phyloP scores from a whole-genome alignment of 139 green algal genomes.

The Coelastrella sp. region DNA sequence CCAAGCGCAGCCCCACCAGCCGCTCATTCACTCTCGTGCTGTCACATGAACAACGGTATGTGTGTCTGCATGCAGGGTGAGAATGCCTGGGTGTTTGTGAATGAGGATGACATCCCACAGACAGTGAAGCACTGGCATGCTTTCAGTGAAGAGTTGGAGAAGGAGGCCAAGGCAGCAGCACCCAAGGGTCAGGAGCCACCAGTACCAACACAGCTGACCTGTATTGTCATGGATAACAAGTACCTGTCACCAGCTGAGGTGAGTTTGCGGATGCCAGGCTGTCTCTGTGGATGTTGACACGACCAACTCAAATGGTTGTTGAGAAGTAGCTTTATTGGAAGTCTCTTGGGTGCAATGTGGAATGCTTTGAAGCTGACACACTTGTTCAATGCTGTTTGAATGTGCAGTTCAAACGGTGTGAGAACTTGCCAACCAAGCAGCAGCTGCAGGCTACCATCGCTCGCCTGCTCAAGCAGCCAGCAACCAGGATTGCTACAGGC shows the following conservation, averaged over 20 bases:
- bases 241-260: constrained; percentile 63
- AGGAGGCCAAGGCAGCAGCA: constrained; percentile 64
- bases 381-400: no score
- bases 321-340: no score
- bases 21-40: no score
- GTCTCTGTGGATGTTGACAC: no score
- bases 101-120: constrained; percentile 80
- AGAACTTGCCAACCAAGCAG: constrained; percentile 90
- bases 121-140: constrained; percentile 44
- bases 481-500: constrained; percentile 76
- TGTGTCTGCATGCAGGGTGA: constrained; percentile 68
- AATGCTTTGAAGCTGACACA: no score
- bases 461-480: constrained; percentile 86
- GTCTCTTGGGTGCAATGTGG: no score
- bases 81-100: constrained; percentile 93
- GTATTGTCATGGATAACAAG: constrained; percentile 66
- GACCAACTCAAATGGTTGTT: no score
- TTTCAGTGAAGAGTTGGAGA: constrained; percentile 35
- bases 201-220: constrained; percentile 53
- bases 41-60: no score
- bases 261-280: constrained; percentile 16
- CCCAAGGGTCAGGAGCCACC: constrained; percentile 61
- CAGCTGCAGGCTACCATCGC: constrained; percentile 88
- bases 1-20: no score
- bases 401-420: constrained; percentile 69